These are phyloP conservation scores for Cocos nucifera DNA, from an alignment of 176 grass and related monocot species.

Conservation along the genomic window DNA sequence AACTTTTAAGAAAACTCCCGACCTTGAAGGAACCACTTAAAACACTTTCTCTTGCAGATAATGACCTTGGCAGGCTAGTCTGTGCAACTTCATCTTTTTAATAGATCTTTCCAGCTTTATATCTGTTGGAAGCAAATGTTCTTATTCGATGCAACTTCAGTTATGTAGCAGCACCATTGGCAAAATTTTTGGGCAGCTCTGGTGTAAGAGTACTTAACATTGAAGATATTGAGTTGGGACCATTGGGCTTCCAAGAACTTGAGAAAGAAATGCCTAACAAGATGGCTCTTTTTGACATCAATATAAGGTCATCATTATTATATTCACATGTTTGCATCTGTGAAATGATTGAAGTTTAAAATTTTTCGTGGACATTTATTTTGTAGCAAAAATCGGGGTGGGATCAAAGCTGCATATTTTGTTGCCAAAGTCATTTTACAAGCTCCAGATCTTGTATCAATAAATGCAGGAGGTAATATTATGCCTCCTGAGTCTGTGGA, in stretches of 20 bases:
- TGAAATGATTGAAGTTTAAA: not conserved
- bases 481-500: constrained; percentile 38
- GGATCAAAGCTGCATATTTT: constrained; percentile 24
- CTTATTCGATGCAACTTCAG: constrained; percentile 23
- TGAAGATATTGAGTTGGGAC: constrained; percentile 49
- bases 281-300: constrained; percentile 38
- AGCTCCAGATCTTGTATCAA: constrained; percentile 27
- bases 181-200: constrained; percentile 41
- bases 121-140: not conserved
- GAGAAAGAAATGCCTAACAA: constrained; percentile 39
- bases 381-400: constrained; percentile 38
- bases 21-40: constrained; percentile 40
- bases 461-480: constrained; percentile 41
- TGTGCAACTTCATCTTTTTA: not conserved
- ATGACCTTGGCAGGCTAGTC: constrained; percentile 63
- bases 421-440: constrained; percentile 33
- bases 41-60: constrained; percentile 68
- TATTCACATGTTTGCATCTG: not conserved
- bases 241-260: constrained; percentile 45
- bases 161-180: constrained; percentile 39
- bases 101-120: not conserved
- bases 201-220: constrained; percentile 41
- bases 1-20: constrained; percentile 60
- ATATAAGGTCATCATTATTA: constrained; percentile 42
- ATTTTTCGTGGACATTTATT: not conserved